Percentiles rank a stretch among this genome's conserved stretches.
Evolutionary conservation across 2,329 filamentous ascomycete genomes (phyloP).

Genomic region (Blumeria graminis): DNA sequence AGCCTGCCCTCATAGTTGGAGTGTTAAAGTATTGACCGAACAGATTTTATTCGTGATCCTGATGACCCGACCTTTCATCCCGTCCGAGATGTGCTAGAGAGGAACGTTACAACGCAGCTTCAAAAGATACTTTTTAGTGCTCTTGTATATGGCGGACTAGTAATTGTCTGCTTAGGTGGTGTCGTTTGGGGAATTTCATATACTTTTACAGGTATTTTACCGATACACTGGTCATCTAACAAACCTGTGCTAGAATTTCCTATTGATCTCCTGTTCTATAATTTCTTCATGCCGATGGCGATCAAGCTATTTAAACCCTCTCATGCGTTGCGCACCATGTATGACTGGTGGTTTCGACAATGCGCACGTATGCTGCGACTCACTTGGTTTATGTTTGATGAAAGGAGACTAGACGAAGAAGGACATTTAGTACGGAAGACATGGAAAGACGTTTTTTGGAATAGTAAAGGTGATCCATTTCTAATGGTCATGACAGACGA

Average conservation of each 20-base stretch:
- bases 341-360: constrained; percentile 85
- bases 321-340: constrained; percentile 62
- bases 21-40: constrained; percentile 13
- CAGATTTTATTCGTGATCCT: constrained; percentile 89
- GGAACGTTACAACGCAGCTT: constrained; percentile 75
- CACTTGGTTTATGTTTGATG: constrained; percentile 82
- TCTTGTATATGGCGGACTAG: constrained; percentile 78
- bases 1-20: constrained; percentile 17
- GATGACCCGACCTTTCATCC: constrained; percentile 97
- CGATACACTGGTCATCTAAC: constrained; percentile 81
- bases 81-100: constrained; percentile 84
- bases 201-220: constrained; percentile 46
- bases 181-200: constrained; percentile 79
- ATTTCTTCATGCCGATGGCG: constrained; percentile 77
- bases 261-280: constrained; percentile 84
- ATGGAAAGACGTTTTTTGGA: constrained; percentile 31
- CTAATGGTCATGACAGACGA: constrained; percentile 5
- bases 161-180: constrained; percentile 79
- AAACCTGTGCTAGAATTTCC: constrained; percentile 88
- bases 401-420: constrained; percentile 61
- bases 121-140: constrained; percentile 93
- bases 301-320: constrained; percentile 68
- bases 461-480: constrained; percentile 13
- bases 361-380: constrained; percentile 61
- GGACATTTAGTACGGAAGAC: constrained; percentile 36